These are phyloP conservation scores for Pseudocercospora fijiensis DNA, from an alignment of 2,329 filamentous ascomycete species.

Conservation along the genomic window DNA sequence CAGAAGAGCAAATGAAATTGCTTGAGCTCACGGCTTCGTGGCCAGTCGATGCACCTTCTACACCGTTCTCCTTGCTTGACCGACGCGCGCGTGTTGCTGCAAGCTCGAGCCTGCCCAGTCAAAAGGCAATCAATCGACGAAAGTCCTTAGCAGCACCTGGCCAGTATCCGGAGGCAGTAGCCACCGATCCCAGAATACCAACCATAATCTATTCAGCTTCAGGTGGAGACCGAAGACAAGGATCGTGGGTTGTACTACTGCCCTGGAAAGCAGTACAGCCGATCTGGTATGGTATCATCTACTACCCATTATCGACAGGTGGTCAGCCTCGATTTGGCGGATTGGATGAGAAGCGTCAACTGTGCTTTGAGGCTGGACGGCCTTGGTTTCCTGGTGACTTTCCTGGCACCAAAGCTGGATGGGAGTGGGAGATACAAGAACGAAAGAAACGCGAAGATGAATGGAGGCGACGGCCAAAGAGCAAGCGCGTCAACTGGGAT, in stretches of 20 bases:
- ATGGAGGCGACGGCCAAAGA: conserved; percentile 78
- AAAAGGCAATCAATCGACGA: conserved; percentile 78
- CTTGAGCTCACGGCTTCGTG: conserved; percentile 65
- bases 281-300: conserved; percentile 83
- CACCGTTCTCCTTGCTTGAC: conserved; percentile 59
- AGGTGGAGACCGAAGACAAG: conserved; percentile 51
- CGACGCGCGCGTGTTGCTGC: conserved; percentile 65
- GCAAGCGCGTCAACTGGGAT: conserved; percentile 74
- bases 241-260: conserved; percentile 78
- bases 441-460: conserved; percentile 58
- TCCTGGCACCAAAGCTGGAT: conserved; percentile 75
- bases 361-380: conserved; percentile 73
- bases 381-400: conserved; percentile 88
- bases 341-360: conserved; percentile 73
- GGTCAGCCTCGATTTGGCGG: conserved; percentile 82
- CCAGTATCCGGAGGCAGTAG: conserved; percentile 55
- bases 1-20: conserved; percentile 43
- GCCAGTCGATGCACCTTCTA: conserved; percentile 59
- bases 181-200: conserved; percentile 73
- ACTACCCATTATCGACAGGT: conserved; percentile 74
- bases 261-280: conserved; percentile 88
- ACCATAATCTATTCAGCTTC: conserved; percentile 58
- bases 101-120: conserved; percentile 65
- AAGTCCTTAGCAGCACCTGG: conserved; percentile 65
- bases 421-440: conserved; percentile 71